These are phyloP conservation scores for Paraglomus occultum DNA, from an alignment of 192 early-diverging fungal genomes.

Conservation along the genomic window DNA sequence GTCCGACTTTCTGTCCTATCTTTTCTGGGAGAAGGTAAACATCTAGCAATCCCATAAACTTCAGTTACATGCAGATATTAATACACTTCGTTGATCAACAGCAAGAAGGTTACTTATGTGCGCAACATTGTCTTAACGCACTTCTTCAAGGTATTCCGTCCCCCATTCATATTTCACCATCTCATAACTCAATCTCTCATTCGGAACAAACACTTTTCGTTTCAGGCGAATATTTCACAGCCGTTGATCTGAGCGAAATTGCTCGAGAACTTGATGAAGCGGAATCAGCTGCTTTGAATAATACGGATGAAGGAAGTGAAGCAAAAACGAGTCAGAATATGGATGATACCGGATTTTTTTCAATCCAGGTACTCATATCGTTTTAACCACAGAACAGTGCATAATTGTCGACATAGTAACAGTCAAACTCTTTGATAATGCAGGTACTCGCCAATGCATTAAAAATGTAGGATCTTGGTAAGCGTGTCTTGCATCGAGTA, in stretches of 20 bases:
- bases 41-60: background rate
- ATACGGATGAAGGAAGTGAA: background rate
- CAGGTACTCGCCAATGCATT: conserved; percentile 44
- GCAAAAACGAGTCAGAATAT: conserved; percentile 47
- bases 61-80: background rate
- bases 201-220: background rate
- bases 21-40: conserved; percentile 28
- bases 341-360: conserved; percentile 72
- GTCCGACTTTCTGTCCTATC: conserved; percentile 12
- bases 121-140: conserved; percentile 80
- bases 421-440: too few species aligned
- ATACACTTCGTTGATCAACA: conserved; percentile 21
- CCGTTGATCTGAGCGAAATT: conserved; percentile 71
- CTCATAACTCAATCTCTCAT: background rate
- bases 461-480: conserved; percentile 39
- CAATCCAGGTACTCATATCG: conserved; percentile 49
- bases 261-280: conserved; percentile 62
- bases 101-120: conserved; percentile 81
- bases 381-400: too few species aligned
- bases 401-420: background rate
- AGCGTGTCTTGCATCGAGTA: background rate
- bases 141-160: conserved; percentile 51
- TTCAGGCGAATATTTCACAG: conserved; percentile 68
- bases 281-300: conserved; percentile 47
- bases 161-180: background rate